Conservation (phyloP, 2,329 filamentous ascomycete genomes). For the Penicillium rolfsii region DNA sequence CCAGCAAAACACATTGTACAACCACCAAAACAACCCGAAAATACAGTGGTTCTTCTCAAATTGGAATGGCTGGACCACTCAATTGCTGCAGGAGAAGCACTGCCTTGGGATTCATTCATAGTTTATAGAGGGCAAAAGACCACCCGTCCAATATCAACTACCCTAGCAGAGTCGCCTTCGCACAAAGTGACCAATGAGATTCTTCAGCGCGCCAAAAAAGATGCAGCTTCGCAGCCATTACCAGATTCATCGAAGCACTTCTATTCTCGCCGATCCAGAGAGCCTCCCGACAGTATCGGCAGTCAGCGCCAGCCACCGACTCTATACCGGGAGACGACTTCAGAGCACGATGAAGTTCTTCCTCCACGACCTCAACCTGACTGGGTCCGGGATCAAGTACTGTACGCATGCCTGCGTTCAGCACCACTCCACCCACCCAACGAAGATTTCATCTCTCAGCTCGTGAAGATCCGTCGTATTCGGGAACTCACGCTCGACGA, state of each 20-base stretch:
- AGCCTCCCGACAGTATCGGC: slow-evolving; percentile 24
- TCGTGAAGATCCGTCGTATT: slow-evolving; percentile 73
- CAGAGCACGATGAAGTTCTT: slow-evolving; percentile 68
- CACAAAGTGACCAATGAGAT: slow-evolving; percentile 40
- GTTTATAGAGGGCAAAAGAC: slow-evolving; percentile 56
- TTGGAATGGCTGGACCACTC: slow-evolving; percentile 59
- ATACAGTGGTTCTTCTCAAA: slow-evolving; percentile 55
- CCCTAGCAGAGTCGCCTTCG: slow-evolving; percentile 3
- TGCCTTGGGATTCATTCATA: slow-evolving; percentile 54
- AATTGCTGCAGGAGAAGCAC: slow-evolving; percentile 43
- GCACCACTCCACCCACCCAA: slow-evolving; percentile 74
- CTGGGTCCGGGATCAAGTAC: slow-evolving; percentile 65
- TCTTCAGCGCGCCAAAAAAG: slow-evolving; percentile 59
- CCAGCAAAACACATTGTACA: slow-evolving; percentile 15
- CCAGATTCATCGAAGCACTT: slow-evolving; percentile 12
- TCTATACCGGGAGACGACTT: slow-evolving; percentile 72
- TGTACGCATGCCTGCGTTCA: slow-evolving; percentile 79
- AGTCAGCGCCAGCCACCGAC: slow-evolving; percentile 42
- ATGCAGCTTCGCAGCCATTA: slow-evolving; percentile 38
- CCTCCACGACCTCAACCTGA: slow-evolving; percentile 69
- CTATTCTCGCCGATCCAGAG: slow-evolving; percentile 29
- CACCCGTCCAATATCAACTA: slow-evolving; percentile 30
- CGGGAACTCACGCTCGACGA: slow-evolving; percentile 73
- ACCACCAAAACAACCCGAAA: slow-evolving; percentile 16
- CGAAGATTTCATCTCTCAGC: slow-evolving; percentile 69